Conservation (phyloP, 2,329 filamentous ascomycete species). For the Penicillium sumatraense region DNA sequence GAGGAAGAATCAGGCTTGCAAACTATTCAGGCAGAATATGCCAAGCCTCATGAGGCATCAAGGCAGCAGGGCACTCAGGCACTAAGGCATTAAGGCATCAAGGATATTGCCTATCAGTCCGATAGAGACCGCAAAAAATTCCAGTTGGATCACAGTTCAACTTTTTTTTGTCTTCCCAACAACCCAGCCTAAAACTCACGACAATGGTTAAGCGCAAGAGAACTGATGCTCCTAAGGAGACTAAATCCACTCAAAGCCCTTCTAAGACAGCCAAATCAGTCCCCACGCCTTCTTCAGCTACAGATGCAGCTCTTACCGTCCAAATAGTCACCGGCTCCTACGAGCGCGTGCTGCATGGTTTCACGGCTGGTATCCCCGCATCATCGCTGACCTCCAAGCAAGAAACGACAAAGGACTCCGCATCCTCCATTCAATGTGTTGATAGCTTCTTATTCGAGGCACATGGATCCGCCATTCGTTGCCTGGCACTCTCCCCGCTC, state of each 20-base stretch:
- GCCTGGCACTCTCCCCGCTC: constrained; percentile 80
- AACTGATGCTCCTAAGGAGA: constrained; percentile 37
- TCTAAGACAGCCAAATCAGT: constrained; percentile 42
- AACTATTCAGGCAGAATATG: too few relatives aligned
- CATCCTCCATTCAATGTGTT: constrained; percentile 67
- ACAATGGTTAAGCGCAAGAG: constrained; percentile 53
- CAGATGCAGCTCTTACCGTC: constrained; percentile 60
- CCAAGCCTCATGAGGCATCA: neutral
- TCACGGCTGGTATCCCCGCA: constrained; percentile 72
- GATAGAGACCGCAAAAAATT: constrained; percentile 27
- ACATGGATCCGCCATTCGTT: constrained; percentile 86
- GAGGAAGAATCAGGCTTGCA: too few relatives aligned
- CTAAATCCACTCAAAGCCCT: constrained; percentile 26
- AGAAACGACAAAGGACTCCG: constrained; percentile 28
- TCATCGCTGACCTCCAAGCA: constrained; percentile 31
- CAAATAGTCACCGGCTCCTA: constrained; percentile 94
- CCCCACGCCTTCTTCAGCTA: constrained; percentile 29
- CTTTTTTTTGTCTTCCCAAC: neutral
- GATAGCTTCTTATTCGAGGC: constrained; percentile 97
- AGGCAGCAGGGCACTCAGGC: neutral
- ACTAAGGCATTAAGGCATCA: constrained; percentile 4
- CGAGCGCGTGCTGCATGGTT: constrained; percentile 87
- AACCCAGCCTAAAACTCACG: constrained; percentile 4
- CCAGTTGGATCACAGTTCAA: constrained; percentile 3
- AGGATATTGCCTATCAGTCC: constrained; percentile 7